Conservation (phyloP, 257 asterid genomes). For the Solanum okadae region DNA sequence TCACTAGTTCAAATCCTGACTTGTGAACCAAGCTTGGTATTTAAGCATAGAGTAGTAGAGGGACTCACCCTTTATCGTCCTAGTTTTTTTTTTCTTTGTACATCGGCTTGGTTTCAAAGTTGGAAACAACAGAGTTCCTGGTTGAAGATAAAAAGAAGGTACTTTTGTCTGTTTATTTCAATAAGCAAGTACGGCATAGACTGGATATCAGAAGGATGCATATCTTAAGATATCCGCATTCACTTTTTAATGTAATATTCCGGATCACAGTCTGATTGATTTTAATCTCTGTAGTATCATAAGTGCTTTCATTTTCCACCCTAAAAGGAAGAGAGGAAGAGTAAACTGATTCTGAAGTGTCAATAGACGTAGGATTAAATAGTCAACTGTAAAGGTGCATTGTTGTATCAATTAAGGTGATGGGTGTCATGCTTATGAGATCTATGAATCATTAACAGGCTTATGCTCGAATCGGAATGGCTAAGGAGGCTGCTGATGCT, state of each 20-base stretch:
- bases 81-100: too few relatives aligned
- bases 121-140: too few relatives aligned
- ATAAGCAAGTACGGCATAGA: too few relatives aligned
- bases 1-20: background rate
- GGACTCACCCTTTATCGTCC: background rate
- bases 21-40: background rate
- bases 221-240: background rate
- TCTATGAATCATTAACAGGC: conserved; percentile 38
- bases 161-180: too few relatives aligned
- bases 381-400: background rate
- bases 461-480: conserved; percentile 88
- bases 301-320: background rate
- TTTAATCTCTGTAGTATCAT: background rate
- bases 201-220: too few relatives aligned
- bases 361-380: background rate
- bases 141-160: too few relatives aligned
- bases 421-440: background rate
- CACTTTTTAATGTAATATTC: background rate
- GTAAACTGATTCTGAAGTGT: background rate
- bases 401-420: background rate
- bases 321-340: background rate
- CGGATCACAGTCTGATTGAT: background rate
- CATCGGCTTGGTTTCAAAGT: too few relatives aligned
- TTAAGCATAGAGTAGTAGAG: background rate
- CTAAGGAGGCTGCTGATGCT: conserved; percentile 93